Conservation (phyloP, 495 filamentous ascomycete genomes). For the Glarea lozoyensis region DNA sequence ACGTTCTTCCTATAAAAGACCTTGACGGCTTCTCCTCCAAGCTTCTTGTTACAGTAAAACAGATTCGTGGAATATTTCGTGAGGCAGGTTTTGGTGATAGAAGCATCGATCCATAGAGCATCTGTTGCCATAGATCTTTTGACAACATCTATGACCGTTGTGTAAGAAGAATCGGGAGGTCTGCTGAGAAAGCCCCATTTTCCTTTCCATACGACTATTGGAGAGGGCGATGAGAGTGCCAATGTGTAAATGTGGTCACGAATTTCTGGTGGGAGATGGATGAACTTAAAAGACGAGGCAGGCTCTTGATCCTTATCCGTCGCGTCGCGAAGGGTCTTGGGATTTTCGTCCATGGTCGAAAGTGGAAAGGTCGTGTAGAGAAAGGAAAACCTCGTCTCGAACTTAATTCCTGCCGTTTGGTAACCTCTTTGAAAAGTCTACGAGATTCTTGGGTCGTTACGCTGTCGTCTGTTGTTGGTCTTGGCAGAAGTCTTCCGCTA, state of each 20-base stretch:
- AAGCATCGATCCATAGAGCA: background rate
- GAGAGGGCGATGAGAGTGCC: background rate
- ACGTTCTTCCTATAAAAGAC: background rate
- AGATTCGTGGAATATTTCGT: background rate
- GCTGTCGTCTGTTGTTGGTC: too few relatives aligned
- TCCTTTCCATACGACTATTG: background rate
- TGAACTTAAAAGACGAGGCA: too few relatives aligned
- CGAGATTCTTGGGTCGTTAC: too few relatives aligned
- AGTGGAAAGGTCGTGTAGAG: too few relatives aligned
- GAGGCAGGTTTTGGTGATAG: too few relatives aligned
- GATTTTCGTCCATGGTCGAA: too few relatives aligned
- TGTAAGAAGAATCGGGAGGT: background rate
- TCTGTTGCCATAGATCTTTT: background rate
- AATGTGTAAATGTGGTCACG: background rate
- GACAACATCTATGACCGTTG: background rate
- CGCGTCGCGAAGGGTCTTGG: too few relatives aligned
- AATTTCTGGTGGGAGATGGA: background rate
- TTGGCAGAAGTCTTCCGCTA: too few relatives aligned
- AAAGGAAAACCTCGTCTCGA: too few relatives aligned
- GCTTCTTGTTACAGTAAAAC: background rate
- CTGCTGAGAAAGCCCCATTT: background rate
- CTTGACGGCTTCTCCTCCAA: background rate
- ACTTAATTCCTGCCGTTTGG: too few relatives aligned
- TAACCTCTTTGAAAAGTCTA: too few relatives aligned
- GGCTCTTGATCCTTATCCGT: too few relatives aligned